Evolutionary conservation across 75 land plant genomes (phyloP).

Genomic region (Azolla pinnata): DNA sequence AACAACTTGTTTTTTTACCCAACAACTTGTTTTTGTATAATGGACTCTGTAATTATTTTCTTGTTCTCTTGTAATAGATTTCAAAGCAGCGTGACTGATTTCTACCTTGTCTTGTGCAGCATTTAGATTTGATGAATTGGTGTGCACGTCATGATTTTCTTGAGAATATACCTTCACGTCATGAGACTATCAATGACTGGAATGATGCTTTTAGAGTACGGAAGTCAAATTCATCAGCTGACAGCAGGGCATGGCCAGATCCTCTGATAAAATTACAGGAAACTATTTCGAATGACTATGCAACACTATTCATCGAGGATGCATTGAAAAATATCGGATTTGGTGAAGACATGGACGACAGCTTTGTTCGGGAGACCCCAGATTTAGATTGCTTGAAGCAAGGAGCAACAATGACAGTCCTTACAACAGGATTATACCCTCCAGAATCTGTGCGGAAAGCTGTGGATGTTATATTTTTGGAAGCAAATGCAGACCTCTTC

Average conservation of each 20-base stretch:
- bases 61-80: too few relatives aligned
- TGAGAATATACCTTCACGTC: constrained; percentile 42
- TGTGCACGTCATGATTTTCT: constrained; percentile 73
- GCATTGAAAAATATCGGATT: constrained; percentile 64
- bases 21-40: too few relatives aligned
- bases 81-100: too few relatives aligned
- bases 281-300: constrained; percentile 8
- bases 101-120: constrained; percentile 43
- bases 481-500: constrained; percentile 69
- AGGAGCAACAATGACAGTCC: constrained; percentile 10
- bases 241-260: constrained; percentile 55
- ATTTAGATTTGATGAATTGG: constrained; percentile 87
- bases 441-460: constrained; percentile 73
- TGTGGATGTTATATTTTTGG: constrained; percentile 68
- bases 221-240: constrained; percentile 62
- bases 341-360: constrained; percentile 29
- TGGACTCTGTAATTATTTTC: too few relatives aligned
- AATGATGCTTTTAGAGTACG: constrained; percentile 38
- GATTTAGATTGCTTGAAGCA: constrained; percentile 31
- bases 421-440: constrained; percentile 34
- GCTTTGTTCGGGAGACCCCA: constrained; percentile 14
- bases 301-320: constrained; percentile 81
- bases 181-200: constrained; percentile 44
- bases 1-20: too few relatives aligned
- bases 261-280: constrained; percentile 5